Percentiles rank a stretch among this genome's conserved stretches.
Evolutionary conservation across 1,139 yeast genomes (phyloP).

Genomic region (Kurtzmaniella quercitrusa): DNA sequence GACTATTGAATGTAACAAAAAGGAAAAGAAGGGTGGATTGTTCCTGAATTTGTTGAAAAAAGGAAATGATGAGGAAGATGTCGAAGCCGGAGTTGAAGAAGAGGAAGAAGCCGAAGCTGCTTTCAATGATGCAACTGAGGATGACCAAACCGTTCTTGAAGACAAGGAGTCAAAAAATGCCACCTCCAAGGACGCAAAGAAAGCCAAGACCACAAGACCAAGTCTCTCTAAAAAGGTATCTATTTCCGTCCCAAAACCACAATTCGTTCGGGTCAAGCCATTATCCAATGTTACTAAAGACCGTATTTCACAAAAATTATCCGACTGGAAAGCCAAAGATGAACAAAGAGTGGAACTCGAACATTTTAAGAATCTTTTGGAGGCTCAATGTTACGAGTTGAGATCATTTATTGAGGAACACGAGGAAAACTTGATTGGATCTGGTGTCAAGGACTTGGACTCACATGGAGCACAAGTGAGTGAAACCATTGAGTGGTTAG

Average conservation of each 20-base stretch:
- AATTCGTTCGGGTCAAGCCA: constrained; percentile 43
- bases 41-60: constrained; percentile 26
- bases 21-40: constrained; percentile 17
- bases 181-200: constrained; percentile 11
- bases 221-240: constrained; percentile 13
- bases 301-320: constrained; percentile 24
- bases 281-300: constrained; percentile 38
- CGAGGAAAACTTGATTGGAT: constrained; percentile 31
- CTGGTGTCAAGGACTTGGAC: constrained; percentile 29
- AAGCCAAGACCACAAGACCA: constrained; percentile 14
- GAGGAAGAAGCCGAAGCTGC: constrained; percentile 13
- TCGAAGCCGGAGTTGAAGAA: constrained; percentile 11
- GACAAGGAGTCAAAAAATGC: constrained; percentile 17
- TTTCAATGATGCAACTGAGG: constrained; percentile 6
- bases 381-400: constrained; percentile 54
- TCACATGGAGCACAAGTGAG: constrained; percentile 26
- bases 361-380: constrained; percentile 51
- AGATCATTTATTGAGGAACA: constrained; percentile 51
- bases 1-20: constrained; percentile 36
- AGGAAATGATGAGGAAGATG: constrained; percentile 15
- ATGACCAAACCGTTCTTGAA: constrained; percentile 4
- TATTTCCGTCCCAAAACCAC: constrained; percentile 23
- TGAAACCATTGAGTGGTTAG: constrained; percentile 73
- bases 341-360: constrained; percentile 43
- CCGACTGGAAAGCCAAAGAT: constrained; percentile 41